These are phyloP conservation scores for Phialophora expanda DNA, from an alignment of 2,329 filamentous ascomycete genomes.

Conservation along the genomic window DNA sequence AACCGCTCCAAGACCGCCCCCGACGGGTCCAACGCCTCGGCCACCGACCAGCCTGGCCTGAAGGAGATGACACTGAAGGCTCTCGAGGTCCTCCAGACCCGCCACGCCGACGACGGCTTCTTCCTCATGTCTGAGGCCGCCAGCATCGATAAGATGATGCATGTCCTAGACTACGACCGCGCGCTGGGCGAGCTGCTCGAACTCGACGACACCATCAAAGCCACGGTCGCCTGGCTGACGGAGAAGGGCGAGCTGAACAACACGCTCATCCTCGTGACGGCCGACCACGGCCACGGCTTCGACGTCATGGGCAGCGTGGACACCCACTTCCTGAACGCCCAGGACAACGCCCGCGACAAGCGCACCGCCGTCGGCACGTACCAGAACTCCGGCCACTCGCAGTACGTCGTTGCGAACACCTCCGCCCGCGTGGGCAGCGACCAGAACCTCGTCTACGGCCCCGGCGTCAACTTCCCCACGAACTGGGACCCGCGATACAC, in stretches of 20 bases:
- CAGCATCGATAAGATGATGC: constrained; percentile 90
- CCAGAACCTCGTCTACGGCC: constrained; percentile 67
- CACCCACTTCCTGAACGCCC: constrained; percentile 71
- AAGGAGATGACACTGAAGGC: constrained; percentile 92
- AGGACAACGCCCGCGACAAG: constrained; percentile 70
- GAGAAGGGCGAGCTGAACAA: constrained; percentile 70
- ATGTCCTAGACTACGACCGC: constrained; percentile 81
- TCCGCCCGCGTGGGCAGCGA: constrained; percentile 56
- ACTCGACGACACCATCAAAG: constrained; percentile 80
- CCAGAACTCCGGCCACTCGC: constrained; percentile 72
- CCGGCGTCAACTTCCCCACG: constrained; percentile 75
- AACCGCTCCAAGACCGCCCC: constrained; percentile 70
- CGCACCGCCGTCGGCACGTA: constrained; percentile 77
- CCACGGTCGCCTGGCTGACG: constrained; percentile 73
- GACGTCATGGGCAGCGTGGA: constrained; percentile 84
- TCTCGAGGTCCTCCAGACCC: constrained; percentile 74
- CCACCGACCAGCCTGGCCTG: constrained; percentile 77
- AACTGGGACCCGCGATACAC: constrained; percentile 88
- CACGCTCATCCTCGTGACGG: constrained; percentile 78
- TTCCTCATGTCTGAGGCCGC: constrained; percentile 89
- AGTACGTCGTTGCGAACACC: constrained; percentile 67
- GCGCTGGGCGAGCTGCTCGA: constrained; percentile 84
- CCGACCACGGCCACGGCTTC: constrained; percentile 90
- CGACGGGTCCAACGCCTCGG: constrained; percentile 66
- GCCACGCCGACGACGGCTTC: constrained; percentile 73